Base-by-base conservation (phyloP, 768 basidiomycete species). In the Kockovaella imperatae region DNA sequence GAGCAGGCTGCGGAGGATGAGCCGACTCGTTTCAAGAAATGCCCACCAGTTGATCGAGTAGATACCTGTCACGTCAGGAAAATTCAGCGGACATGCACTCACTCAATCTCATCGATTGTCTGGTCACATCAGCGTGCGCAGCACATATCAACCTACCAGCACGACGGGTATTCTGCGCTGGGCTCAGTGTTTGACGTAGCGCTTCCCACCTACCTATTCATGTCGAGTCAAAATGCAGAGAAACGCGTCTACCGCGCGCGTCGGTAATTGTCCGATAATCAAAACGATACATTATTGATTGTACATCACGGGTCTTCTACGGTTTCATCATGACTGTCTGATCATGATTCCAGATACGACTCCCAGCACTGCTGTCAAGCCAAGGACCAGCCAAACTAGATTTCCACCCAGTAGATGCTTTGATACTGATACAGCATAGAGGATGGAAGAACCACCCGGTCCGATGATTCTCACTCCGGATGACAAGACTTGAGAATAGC, bases 61-160 rank as follows among this genome's bases (percentile, higher is more conserved):
- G 54, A 28, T 61, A 64, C 36, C 62, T 64, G 42, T 31, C 3
- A 6, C 1, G 20, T 47, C 1, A 8, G 14, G 38, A 20, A 25
- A 3, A 23, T 17, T 2, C 15, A 28, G 15, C 10, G 15, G 15
- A 17, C 8, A 15, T 23, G 14, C 2, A 53, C 61, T 44, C 35
- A 64, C 62, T 64, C 62, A 21, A 64, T 42, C 49, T 64, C 62
- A 34, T 64, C 62, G 17, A 64, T 64, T 2, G 62, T 64, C 62
- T 64, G 28, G 21, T 11, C 13, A 15, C 31, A 25, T 29, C 23
- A 40, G 45, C 17, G 14, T 24, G 24, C 28, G 32, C 29, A 28
- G 31, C 5, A 21, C 30, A 25, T 23, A 18, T 21, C 18, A 18
- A 54, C 60, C n/a, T 29, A 62, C 60, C 17, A 62, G 52, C 8